Evolutionary conservation across 1,139 yeast species (phyloP).

Genomic region (Debaryomycetaceae sp.): DNA sequence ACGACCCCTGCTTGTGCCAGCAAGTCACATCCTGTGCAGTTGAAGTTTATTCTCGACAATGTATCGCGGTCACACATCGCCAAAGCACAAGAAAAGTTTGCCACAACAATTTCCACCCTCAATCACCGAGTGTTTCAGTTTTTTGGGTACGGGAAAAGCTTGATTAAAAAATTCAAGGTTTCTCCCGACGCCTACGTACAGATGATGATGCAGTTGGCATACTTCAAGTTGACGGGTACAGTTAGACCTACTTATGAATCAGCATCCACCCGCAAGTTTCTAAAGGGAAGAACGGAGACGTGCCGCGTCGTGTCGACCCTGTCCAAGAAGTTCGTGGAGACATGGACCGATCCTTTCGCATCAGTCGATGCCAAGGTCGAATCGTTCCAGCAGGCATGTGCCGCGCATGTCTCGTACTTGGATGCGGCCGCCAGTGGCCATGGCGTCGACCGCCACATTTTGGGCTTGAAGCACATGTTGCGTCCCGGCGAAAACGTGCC

Average conservation of each 20-base stretch:
- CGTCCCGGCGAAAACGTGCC: constrained; percentile 53
- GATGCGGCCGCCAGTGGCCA: constrained; percentile 73
- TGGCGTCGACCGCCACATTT: constrained; percentile 91
- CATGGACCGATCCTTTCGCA: constrained; percentile 57
- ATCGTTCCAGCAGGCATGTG: constrained; percentile 64
- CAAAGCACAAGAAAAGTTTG: constrained; percentile 46
- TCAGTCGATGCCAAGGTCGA: constrained; percentile 48
- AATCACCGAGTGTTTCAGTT: constrained; percentile 61
- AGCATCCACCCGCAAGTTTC: constrained; percentile 85
- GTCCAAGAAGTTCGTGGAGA: constrained; percentile 59
- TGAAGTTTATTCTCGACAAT: constrained; percentile 41
- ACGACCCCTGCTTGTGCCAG: constrained; percentile 3
- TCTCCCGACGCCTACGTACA: constrained; percentile 77
- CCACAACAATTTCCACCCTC: constrained; percentile 40
- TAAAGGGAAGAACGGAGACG: constrained; percentile 93
- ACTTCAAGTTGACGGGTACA: constrained; percentile 71
- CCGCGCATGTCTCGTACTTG: constrained; percentile 67
- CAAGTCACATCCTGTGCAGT: constrained; percentile 13
- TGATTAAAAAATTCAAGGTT: constrained; percentile 55
- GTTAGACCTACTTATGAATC: constrained; percentile 91
- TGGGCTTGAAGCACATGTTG: constrained; percentile 75
- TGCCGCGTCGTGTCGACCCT: constrained; percentile 81
- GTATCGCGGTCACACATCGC: constrained; percentile 41
- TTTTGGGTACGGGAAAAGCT: constrained; percentile 60
- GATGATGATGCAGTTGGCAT: constrained; percentile 65